Evolutionary conservation across 2,329 filamentous ascomycete genomes (phyloP), one percentile per base, ranked within the genome.

Genomic region (Aspergillus felis): DNA sequence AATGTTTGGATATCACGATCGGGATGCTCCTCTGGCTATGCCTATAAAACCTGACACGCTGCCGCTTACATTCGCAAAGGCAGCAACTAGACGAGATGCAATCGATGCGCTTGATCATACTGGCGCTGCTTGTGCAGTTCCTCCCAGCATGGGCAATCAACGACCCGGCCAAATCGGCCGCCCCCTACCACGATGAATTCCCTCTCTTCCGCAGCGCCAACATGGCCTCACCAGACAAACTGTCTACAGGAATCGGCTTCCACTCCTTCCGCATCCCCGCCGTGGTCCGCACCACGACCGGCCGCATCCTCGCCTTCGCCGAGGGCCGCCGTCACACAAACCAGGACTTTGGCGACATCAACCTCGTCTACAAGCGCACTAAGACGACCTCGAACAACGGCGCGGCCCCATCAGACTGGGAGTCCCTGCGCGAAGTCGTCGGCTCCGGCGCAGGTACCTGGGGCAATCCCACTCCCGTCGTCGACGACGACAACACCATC

Each of bases 391-490:
- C 44, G 44, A 59, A 64, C 52, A 48, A 65, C 44, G 67, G 67
- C 49, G 59, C 57, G 9, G 54, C 50, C 25, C 54, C 51, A 9
- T 49, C 42, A 4, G 66, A 70, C 60, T 70, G 66, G 67, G 66
- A 67, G 49, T 32, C 46, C 8, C 57, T 70, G 4, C 59, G 56
- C 17, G 68, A 70, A 41, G 65, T 69, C 4, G 55, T 67, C 10
- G 64, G 63, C 10, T 55, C 53, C 28, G 65, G 63, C 2, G 53
- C 58, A 20, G 66, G 67, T 6, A 68, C 65, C 2, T 70, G 68
- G 68, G 66, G 66, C n/a, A 71, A 71, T 51, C 68, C 68, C 3
- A 68, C 68, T 7, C 57, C 68, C 2, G 68, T 70, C 24, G 64
- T 69, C 6, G 68, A 70, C 54, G 41, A 20, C n/a, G 67, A 66